Conservation (phyloP, 140 eudicot genomes). For the Cichorium intybus region DNA sequence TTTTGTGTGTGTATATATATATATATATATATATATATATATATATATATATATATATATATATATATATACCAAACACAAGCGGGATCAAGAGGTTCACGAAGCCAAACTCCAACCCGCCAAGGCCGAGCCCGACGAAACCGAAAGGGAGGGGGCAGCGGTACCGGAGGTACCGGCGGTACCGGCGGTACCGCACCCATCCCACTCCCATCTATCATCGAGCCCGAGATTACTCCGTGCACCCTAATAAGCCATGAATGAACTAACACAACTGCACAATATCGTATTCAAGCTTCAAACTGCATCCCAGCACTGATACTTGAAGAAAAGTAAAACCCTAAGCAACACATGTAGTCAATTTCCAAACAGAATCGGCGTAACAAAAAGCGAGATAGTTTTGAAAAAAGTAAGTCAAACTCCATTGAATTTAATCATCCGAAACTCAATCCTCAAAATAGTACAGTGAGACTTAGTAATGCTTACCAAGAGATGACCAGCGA, state of each 20-base stretch:
- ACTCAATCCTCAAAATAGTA: constrained; percentile 5
- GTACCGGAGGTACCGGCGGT: too few relatives aligned
- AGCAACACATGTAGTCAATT: background rate
- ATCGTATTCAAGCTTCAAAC: background rate
- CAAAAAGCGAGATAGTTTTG: background rate
- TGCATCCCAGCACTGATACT: constrained; percentile 5
- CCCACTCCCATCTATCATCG: too few relatives aligned
- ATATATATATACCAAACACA: too few relatives aligned
- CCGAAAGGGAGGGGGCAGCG: too few relatives aligned
- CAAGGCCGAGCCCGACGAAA: too few relatives aligned
- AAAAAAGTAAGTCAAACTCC: constrained; percentile 12
- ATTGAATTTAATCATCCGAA: constrained; percentile 1
- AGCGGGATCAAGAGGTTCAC: too few relatives aligned
- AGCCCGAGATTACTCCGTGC: too few relatives aligned
- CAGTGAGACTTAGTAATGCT: background rate
- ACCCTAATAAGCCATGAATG: background rate
- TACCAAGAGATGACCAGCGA: constrained; percentile 14
- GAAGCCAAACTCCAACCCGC: too few relatives aligned
- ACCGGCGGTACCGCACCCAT: too few relatives aligned
- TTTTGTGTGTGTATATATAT: too few relatives aligned
- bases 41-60: too few relatives aligned
- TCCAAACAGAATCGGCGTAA: constrained; percentile 2
- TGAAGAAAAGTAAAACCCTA: background rate
- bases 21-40: too few relatives aligned
- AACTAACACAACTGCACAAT: background rate